Evolutionary conservation across 2,329 filamentous ascomycete genomes (phyloP), one percentile per base, ranked within the genome.

Genomic region (Pseudovirgaria hyperparasitica): DNA sequence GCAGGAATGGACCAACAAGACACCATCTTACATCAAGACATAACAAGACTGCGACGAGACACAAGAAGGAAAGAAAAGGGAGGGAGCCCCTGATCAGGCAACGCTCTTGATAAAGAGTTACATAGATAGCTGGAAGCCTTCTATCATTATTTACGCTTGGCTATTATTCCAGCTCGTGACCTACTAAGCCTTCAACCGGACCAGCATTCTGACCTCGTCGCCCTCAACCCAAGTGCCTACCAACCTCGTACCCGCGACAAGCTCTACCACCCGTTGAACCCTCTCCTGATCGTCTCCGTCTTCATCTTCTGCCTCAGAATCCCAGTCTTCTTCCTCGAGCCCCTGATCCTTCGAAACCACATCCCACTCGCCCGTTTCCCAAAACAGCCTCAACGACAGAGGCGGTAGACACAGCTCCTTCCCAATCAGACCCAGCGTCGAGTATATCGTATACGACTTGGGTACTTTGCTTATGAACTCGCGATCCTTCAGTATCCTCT

Each of bases 331-430:
- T 22, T 71, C 71, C 16, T 67, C 65, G 4, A 33, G 70, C 65
- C 35, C 73, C 65, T 39, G 72, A 70, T 34, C 69, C 65, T 6
- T 68, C 67, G 41, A 37, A 1, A 84, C 74, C 0, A 82, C 82
- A 50, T 93, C 84, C 72, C 79, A 82, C 52, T 94, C 86, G 12
- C 82, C 82, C 6, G 85, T 93, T 57, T 93, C 84, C 79, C 82
- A 92, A 1, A 90, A 58, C 25, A 96, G 52, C 21, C 63, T 66
- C 33, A 87, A 57, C 22, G 57, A 56, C 35, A 82, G 61, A 0
- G 84, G 79, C 24, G 64, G 55, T 8, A 80, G 40, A 1, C 56
- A 62, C 42, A 92, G 82, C n/a, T 77, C 50, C 37, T 70, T 75
- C 0, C 76, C 78, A 1, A 82, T 76, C 6, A 92, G 63, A 0